phyloP scores from a whole-genome alignment of 192 early-diverging fungal species.

The Umbelopsis isabellina region DNA sequence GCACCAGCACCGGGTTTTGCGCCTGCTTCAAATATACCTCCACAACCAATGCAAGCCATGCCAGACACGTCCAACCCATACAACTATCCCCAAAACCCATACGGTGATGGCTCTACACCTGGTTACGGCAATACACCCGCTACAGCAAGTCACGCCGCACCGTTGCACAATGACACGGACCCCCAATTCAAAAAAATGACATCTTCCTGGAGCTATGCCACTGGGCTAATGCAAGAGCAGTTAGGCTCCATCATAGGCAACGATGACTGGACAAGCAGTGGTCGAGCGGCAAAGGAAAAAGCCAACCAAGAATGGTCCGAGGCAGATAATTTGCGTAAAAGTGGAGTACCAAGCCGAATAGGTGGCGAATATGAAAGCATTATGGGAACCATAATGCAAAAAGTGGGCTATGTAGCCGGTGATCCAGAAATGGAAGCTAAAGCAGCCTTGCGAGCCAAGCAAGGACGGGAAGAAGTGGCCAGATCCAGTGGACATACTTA shows the following conservation, averaged over 20 bases:
- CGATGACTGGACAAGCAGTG: conserved; percentile 16
- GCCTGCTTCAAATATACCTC: conserved; percentile 4
- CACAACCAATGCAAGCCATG: neutral
- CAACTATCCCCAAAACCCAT: conserved; percentile 19
- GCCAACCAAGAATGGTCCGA: conserved; percentile 11
- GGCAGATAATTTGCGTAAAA: conserved; percentile 12
- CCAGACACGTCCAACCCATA: conserved; percentile 27
- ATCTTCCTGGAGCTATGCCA: conserved; percentile 14
- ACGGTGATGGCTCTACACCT: neutral
- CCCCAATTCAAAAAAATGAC: conserved; percentile 28
- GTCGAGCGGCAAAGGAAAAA: neutral
- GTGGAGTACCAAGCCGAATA: conserved; percentile 27
- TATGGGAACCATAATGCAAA: conserved; percentile 23
- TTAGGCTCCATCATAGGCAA: conserved; percentile 18
- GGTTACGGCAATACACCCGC: neutral
- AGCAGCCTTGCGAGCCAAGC: conserved; percentile 13
- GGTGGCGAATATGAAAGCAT: conserved; percentile 35
- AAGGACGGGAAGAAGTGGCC: conserved; percentile 28
- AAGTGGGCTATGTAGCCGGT: conserved; percentile 29
- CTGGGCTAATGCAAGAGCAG: conserved; percentile 23
- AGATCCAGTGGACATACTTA: neutral
- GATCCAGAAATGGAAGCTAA: conserved; percentile 33
- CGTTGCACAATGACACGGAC: conserved; percentile 13
- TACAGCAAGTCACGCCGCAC: neutral
- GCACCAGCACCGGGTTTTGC: neutral